Conservation (phyloP, 2,329 filamentous ascomycete genomes). For the Trichoderma brevicompactum region DNA sequence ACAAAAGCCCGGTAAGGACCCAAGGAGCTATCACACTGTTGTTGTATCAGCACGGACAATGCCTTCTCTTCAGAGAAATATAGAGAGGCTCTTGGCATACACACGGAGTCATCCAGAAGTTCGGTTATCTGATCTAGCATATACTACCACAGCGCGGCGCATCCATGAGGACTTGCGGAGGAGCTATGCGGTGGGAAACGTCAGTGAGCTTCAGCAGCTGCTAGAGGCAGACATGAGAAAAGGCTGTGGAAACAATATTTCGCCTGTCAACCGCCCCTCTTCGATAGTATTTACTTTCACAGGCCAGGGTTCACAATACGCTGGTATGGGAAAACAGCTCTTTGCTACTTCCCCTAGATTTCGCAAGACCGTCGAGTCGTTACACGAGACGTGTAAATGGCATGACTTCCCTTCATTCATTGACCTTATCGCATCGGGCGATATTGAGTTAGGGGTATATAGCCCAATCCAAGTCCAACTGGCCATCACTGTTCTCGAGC, state of each 20-base stretch:
- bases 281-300: conserved; percentile 48
- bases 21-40: neutral
- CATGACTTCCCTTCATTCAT: conserved; percentile 48
- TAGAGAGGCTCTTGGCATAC: neutral
- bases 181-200: neutral
- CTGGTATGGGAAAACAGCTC: conserved; percentile 42
- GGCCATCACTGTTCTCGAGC: conserved; percentile 45
- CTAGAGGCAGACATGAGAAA: neutral
- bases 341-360: conserved; percentile 42
- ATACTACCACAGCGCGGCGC: conserved; percentile 44
- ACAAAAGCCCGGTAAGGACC: conserved; percentile 42
- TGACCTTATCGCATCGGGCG: conserved; percentile 47
- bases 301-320: conserved; percentile 48
- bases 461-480: conserved; percentile 44
- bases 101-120: conserved; percentile 56
- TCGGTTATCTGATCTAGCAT: conserved; percentile 58
- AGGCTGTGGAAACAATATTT: too few species aligned
- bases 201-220: neutral
- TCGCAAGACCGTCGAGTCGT: conserved; percentile 39
- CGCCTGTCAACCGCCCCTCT: neutral
- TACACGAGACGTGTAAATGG: conserved; percentile 39
- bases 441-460: conserved; percentile 29
- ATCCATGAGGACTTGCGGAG: conserved; percentile 32
- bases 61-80: neutral
- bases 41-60: neutral